These are phyloP conservation scores for Hypoxylon sp. DNA, from an alignment of 2,329 filamentous ascomycete species.

Conservation along the genomic window DNA sequence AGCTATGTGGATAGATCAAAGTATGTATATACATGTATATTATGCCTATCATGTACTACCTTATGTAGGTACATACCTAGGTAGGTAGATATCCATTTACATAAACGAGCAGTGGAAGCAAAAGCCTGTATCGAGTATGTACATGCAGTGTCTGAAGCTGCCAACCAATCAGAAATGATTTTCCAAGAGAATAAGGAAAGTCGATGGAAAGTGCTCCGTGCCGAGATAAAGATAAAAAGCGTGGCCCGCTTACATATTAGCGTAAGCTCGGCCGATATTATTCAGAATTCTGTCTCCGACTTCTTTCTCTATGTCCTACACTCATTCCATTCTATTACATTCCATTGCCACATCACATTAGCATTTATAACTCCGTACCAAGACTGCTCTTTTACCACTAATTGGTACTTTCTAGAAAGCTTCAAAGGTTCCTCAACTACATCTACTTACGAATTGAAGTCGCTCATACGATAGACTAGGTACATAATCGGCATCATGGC, in stretches of 20 bases:
- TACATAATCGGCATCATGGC: constrained; percentile 26
- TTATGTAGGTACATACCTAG: too few relatives aligned
- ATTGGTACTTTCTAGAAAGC: not conserved
- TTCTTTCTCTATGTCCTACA: not conserved
- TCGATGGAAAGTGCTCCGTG: not conserved
- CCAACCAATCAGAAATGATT: constrained; percentile 24
- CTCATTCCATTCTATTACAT: too few relatives aligned
- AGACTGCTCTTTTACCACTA: not conserved
- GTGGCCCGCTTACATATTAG: not conserved
- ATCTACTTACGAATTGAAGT: not conserved
- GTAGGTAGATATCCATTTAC: too few relatives aligned
- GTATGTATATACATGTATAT: too few relatives aligned
- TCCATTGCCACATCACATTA: constrained; percentile 7
- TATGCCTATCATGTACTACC: not conserved
- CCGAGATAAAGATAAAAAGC: constrained; percentile 13
- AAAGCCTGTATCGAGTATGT: not conserved
- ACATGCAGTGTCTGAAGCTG: not conserved
- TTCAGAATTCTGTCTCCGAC: not conserved
- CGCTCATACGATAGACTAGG: not conserved
- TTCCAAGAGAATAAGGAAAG: constrained; percentile 25
- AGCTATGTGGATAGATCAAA: too few relatives aligned
- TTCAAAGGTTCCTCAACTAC: not conserved
- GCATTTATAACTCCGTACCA: not conserved
- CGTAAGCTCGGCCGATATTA: not conserved
- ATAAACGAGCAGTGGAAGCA: too few relatives aligned